Evolutionary conservation across 345 rosid genomes (phyloP).

Genomic region (Capsella bursapastoris): DNA sequence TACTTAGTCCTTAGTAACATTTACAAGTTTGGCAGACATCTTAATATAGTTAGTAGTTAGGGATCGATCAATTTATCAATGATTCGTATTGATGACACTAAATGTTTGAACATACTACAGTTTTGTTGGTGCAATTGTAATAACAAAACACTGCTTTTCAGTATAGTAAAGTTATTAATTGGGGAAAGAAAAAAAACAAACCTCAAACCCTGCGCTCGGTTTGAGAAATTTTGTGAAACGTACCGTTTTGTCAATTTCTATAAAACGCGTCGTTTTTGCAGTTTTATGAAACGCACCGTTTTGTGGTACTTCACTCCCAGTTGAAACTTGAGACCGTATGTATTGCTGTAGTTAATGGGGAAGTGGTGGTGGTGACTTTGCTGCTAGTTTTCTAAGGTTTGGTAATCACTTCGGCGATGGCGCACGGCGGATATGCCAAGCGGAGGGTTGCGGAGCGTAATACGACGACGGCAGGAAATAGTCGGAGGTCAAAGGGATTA

Average conservation of each 20-base stretch:
- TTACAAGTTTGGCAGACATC: constrained; percentile 20
- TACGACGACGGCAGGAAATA: constrained; percentile 40
- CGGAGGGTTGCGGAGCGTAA: constrained; percentile 24
- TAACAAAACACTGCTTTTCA: constrained; percentile 22
- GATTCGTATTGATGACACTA: not conserved
- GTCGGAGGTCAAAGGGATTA: constrained; percentile 68
- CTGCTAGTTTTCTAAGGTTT: constrained; percentile 4
- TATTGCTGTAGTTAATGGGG: too few species aligned
- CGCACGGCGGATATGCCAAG: constrained; percentile 28
- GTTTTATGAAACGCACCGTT: not conserved
- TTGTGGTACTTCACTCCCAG: not conserved
- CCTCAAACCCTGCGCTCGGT: not conserved
- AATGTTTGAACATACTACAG: not conserved
- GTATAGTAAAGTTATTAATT: too few species aligned
- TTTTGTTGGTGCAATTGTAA: not conserved
- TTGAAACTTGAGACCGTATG: too few species aligned
- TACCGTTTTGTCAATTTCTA: too few species aligned
- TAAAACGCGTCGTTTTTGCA: not conserved
- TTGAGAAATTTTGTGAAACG: not conserved
- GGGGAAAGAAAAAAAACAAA: too few species aligned
- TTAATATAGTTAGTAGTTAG: constrained; percentile 20
- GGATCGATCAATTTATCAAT: not conserved
- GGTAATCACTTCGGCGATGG: constrained; percentile 15
- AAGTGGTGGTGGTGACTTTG: not conserved
- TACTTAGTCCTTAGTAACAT: constrained; percentile 19